These are phyloP conservation scores for Penicillium sp. DNA, from an alignment of 2,329 filamentous ascomycete species.

Conservation along the genomic window DNA sequence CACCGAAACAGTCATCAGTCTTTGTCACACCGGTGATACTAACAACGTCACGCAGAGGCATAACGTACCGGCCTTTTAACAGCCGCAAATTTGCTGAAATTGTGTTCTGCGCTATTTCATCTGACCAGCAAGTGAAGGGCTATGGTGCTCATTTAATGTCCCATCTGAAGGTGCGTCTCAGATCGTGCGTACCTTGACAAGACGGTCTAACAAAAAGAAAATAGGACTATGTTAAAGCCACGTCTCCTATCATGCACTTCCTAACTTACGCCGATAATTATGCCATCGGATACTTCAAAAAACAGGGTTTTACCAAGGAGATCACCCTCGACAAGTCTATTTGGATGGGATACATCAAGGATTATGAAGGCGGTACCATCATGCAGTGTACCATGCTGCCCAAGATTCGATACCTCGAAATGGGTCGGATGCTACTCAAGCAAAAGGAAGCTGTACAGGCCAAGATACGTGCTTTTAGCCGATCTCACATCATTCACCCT, in stretches of 20 bases:
- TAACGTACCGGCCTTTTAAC: conserved; percentile 94
- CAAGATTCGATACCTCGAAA: conserved; percentile 88
- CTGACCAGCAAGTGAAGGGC: conserved; percentile 96
- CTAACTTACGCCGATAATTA: conserved; percentile 98
- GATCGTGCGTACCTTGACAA: background rate
- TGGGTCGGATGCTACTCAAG: conserved; percentile 89
- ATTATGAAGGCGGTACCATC: conserved; percentile 97
- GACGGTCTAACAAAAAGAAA: conserved; percentile 6
- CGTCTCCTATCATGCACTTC: conserved; percentile 96
- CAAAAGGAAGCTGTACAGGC: conserved; percentile 94
- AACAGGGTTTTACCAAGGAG: conserved; percentile 98
- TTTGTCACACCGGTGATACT: conserved; percentile 1
- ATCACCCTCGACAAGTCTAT: conserved; percentile 85
- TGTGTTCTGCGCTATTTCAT: conserved; percentile 96
- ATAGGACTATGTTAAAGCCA: conserved; percentile 89
- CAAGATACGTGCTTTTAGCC: conserved; percentile 89
- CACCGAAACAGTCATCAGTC: background rate
- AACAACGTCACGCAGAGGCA: conserved; percentile 62
- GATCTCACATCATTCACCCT: conserved; percentile 80
- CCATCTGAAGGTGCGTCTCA: conserved; percentile 70
- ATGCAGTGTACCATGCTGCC: conserved; percentile 99
- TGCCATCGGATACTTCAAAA: conserved; percentile 98
- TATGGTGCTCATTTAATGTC: conserved; percentile 98
- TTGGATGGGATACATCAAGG: conserved; percentile 99
- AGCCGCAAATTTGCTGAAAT: conserved; percentile 93